Evolutionary conservation across 768 basidiomycete species (phyloP).

Genomic region (Sporobolomyces roseus): DNA sequence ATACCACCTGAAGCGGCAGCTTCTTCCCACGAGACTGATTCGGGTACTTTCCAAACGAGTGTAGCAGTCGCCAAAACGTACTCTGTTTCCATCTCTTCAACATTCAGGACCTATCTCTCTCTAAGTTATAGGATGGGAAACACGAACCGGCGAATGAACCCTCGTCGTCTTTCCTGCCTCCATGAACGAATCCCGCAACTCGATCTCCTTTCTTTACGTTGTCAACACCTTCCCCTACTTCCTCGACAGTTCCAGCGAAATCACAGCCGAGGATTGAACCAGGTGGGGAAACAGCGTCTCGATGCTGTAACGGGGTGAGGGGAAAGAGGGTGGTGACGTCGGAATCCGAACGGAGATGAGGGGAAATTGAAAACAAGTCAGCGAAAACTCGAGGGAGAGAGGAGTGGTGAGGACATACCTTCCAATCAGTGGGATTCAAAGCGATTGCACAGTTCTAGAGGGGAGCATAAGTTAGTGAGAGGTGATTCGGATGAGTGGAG

Average conservation of each 20-base stretch:
- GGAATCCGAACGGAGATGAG: not conserved
- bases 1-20: constrained; percentile 26
- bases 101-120: too few relatives aligned
- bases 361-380: not conserved
- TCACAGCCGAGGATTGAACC: constrained; percentile 27
- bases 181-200: constrained; percentile 33
- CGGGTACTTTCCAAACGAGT: constrained; percentile 34
- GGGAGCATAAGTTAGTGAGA: not conserved
- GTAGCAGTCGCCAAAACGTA: constrained; percentile 18
- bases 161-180: constrained; percentile 14
- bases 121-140: too few relatives aligned
- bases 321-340: not conserved
- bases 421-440: constrained; percentile 35
- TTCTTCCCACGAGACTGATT: constrained; percentile 16
- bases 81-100: too few relatives aligned
- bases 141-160: constrained; percentile 37
- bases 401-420: not conserved
- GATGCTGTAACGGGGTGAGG: constrained; percentile 1
- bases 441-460: constrained; percentile 13
- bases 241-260: constrained; percentile 20
- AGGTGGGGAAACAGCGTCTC: constrained; percentile 22
- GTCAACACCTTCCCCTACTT: constrained; percentile 15
- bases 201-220: constrained; percentile 37
- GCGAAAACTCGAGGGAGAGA: not conserved
- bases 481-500: not conserved